Evolutionary conservation across 2,329 filamentous ascomycete genomes (phyloP).

Genomic region (Cryphonectria radicalis): DNA sequence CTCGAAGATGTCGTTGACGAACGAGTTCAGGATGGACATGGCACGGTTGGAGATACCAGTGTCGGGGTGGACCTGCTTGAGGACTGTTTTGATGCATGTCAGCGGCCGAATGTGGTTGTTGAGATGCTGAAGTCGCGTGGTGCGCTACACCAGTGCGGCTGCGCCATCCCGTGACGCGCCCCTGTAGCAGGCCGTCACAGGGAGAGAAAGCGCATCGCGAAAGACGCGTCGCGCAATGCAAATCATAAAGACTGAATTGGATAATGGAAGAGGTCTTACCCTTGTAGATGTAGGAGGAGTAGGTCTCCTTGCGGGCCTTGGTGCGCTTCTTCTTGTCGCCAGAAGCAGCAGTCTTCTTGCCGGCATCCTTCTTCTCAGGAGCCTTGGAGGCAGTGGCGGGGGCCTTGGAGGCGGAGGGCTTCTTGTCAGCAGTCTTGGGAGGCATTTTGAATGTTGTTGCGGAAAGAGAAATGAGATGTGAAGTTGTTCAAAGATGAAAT

Average conservation of each 20-base stretch:
- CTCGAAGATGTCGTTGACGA: slow-evolving; percentile 99
- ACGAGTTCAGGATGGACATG: slow-evolving; percentile 99
- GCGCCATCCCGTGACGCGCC: slow-evolving; percentile 6
- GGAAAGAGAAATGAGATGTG: slow-evolving; percentile 31
- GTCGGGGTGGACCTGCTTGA: slow-evolving; percentile 99
- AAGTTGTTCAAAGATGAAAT: slow-evolving; percentile 17
- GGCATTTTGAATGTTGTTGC: slow-evolving; percentile 71
- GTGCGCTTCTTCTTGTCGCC: slow-evolving; percentile 99
- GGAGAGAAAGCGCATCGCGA: neutral
- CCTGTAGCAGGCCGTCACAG: slow-evolving; percentile 19
- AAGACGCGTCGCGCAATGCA: slow-evolving; percentile 30
- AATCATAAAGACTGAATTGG: neutral
- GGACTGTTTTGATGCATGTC: slow-evolving; percentile 62
- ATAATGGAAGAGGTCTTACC: slow-evolving; percentile 60
- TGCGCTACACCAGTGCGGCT: slow-evolving; percentile 1
- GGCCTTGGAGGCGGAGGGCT: slow-evolving; percentile 97
- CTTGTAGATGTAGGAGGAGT: slow-evolving; percentile 99
- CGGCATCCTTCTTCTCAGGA: slow-evolving; percentile 97
- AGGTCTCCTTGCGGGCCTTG: slow-evolving; percentile 99
- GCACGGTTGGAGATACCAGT: slow-evolving; percentile 99
- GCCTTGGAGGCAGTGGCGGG: slow-evolving; percentile 73
- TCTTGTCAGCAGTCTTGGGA: slow-evolving; percentile 98
- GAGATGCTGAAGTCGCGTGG: slow-evolving; percentile 12
- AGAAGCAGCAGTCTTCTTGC: slow-evolving; percentile 97
- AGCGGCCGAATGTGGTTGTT: slow-evolving; percentile 33